A percentile compares a stretch with the other conserved stretches of the same genome.
These are phyloP conservation scores for Puccinia novopanici DNA, from an alignment of 1,284 basidiomycete genomes.

Conservation along the genomic window DNA sequence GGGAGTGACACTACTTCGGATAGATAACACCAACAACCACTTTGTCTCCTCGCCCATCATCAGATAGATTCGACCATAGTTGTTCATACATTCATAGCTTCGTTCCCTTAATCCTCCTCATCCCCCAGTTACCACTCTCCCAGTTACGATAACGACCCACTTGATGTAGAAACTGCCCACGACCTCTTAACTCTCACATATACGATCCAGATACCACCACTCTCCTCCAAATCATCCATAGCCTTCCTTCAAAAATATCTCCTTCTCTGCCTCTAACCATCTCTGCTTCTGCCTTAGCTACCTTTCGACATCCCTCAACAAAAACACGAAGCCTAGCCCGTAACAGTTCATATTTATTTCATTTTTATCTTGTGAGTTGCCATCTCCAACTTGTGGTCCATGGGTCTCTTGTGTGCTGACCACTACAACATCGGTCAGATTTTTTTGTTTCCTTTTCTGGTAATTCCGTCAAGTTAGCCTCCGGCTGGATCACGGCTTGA, in stretches of 20 bases:
- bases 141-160: conserved; percentile 32
- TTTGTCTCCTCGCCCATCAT: not conserved
- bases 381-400: too few species aligned
- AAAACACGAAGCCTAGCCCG: too few species aligned
- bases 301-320: too few species aligned
- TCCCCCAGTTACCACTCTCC: not conserved
- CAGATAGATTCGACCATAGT: not conserved
- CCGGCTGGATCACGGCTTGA: not conserved
- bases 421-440: not conserved
- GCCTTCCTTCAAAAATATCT: too few species aligned
- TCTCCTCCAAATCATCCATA: too few species aligned
- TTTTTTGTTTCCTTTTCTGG: not conserved
- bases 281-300: too few species aligned
- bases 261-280: too few species aligned
- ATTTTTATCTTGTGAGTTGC: too few species aligned
- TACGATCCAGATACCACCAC: not conserved
- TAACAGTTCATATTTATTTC: too few species aligned
- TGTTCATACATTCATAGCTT: conserved; percentile 6
- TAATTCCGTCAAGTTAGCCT: not conserved
- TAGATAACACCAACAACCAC: not conserved
- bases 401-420: too few species aligned
- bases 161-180: conserved; percentile 32
- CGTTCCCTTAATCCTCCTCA: not conserved
- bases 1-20: too few species aligned
- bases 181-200: not conserved